Evolutionary conservation across 305 asterid species (phyloP), one percentile per base, ranked within the genome.

Genomic region (Coffea humblotiana): DNA sequence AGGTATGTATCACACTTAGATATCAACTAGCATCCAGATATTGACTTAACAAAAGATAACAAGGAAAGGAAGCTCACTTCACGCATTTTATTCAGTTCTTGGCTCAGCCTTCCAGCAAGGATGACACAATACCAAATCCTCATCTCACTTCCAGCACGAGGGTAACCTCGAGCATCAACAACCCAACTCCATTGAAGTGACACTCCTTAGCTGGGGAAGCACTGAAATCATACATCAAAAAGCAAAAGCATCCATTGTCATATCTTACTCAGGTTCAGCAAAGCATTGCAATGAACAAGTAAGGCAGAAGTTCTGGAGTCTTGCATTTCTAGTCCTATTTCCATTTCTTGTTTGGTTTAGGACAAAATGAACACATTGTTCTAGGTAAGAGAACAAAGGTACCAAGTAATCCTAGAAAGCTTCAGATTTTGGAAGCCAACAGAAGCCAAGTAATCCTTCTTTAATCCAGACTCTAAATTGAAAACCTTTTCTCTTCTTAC

Each of bases 81-180:
- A 63, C 98, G 99, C 99, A 96, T 94, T 87, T 88, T 83, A 77
- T 89, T 91, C 83, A 96, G 97, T 88, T 96, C 98, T 56, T 86
- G 91, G 88, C 99, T 94, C 47, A 86, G 91, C 84, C 99, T 89
- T 84, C 98, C 99, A 79, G 92, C 95, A 80, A 92, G 87, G 85
- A 96, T 84, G 86, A 92, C 98, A 88, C 99, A 96, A 78, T 96
- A 96, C 99, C 99, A 96, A 80, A 93, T 82, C 90, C 82, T 91
- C 81, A 92, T 82, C 86, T 87, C 98, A 83, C 81, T 84, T 72
- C 98, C 97, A 8, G 97, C 95, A 82, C 98, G 97, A 73, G 99
- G 94, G 88, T 84, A 86, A 81, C 98, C 98, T 69, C 89, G 85
- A 29, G 92, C 92, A 87, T 92, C 93, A 80, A 80, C 99, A 96